Evolutionary conservation across 164 flowering plant genomes (phyloP), one percentile per base, ranked within the genome.

Genomic region (Piper betle): DNA sequence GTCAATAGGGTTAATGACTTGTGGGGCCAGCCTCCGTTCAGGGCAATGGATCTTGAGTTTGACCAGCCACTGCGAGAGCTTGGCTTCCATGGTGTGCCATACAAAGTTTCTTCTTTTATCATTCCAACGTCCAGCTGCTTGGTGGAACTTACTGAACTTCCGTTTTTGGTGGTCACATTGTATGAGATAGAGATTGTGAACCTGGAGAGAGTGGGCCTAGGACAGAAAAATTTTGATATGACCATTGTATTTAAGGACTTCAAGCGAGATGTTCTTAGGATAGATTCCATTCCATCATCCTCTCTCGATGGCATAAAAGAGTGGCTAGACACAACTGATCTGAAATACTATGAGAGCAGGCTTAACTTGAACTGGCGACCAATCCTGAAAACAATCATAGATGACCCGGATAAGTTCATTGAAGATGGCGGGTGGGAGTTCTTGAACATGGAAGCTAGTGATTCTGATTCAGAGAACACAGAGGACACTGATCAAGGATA

Each of bases 381-480:
- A 39, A 84, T 87, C 19, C 62, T 87, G 69, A 87, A 87, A 41
- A 84, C 85, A 0, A 85, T 90, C 43, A 84, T 82, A 3, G 90
- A 87, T 61, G 88, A 90, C 39, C 94, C 90, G 0, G 67, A 79
- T 69, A 79, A 73, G 48, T 90, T 87, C 75, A 78, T 89, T 9
- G 86, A 90, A 18, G 80, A 79, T 63, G 97, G 94, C 4, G 95
- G 97, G 4, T 90, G 97, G 94, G 94, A 90, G 58, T 84, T 90
- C 59, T 71, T 89, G 72, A 87, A 87, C 61, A 37, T 87, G 84
- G 97, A 89, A 55, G 94, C 72, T 3, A 80, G 76, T 75, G 94
- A 84, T 65, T 81, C 97, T 2, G 97, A 84, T 2, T 78, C 85
- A 39, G 91, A 81, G 6, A 66, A 78, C 52, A 72, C 87, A 5